Conservation (phyloP, 352 stramenopile species). For the Thraustotheca clavata region DNA sequence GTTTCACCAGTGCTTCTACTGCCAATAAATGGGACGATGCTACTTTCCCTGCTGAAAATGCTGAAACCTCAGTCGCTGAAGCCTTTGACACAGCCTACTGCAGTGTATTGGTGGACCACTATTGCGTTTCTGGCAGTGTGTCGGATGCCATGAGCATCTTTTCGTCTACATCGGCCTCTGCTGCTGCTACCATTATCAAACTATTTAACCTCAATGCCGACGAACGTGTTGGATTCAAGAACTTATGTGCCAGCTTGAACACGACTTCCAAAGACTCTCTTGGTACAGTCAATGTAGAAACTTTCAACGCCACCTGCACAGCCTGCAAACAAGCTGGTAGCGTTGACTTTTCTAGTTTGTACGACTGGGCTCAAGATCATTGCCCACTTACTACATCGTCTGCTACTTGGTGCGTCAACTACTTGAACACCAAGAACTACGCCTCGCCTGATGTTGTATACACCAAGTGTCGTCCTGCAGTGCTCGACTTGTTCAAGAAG, state of each 20-base stretch:
- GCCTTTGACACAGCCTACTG: slow-evolving; percentile 62
- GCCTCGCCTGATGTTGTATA: slow-evolving; percentile 29
- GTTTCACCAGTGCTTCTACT: slow-evolving; percentile 34
- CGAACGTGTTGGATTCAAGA: not conserved
- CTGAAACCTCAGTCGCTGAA: slow-evolving; percentile 43
- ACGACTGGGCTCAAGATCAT: slow-evolving; percentile 48
- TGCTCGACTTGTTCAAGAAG: slow-evolving; percentile 58
- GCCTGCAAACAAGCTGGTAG: slow-evolving; percentile 56
- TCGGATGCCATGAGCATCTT: not conserved
- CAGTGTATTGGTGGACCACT: not conserved
- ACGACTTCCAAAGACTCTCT: too few relatives aligned
- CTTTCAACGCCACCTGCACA: slow-evolving; percentile 44
- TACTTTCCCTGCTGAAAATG: slow-evolving; percentile 40
- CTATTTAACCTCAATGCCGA: not conserved
- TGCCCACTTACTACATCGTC: slow-evolving; percentile 45
- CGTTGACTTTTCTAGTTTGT: slow-evolving; percentile 47
- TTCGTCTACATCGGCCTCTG: not conserved
- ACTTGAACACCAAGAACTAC: slow-evolving; percentile 29
- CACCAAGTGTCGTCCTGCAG: slow-evolving; percentile 46
- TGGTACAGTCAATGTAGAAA: slow-evolving; percentile 29
- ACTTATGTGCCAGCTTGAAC: too few relatives aligned
- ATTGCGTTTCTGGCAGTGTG: not conserved
- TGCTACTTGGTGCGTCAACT: slow-evolving; percentile 58
- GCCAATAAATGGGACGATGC: slow-evolving; percentile 38
- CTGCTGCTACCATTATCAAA: not conserved